Percentiles rank a stretch among this genome's conserved stretches.
Conservation (phyloP, 495 filamentous ascomycete genomes). For the Bombardia bombarda region DNA sequence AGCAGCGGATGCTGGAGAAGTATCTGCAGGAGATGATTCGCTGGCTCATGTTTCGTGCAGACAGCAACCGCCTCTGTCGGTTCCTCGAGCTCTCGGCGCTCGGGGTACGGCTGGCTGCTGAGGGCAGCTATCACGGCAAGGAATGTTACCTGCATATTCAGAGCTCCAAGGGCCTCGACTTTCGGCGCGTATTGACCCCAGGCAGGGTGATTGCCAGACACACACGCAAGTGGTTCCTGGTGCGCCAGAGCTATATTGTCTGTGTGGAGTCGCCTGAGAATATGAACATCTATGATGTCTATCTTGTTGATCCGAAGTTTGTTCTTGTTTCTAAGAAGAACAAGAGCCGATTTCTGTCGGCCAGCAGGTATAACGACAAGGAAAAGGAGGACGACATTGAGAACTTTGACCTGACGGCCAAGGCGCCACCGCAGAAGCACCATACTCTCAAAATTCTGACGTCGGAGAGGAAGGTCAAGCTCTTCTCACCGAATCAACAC, state of each 20-base stretch:
- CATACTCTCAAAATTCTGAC: conserved; percentile 79
- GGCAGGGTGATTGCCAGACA: conserved; percentile 69
- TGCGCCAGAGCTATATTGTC: conserved; percentile 95
- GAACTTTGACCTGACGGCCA: conserved; percentile 39
- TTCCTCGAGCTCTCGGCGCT: conserved; percentile 93
- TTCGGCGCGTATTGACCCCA: conserved; percentile 71
- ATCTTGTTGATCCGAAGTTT: conserved; percentile 84
- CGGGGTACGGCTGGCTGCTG: conserved; percentile 88
- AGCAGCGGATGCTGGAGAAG: conserved; percentile 77
- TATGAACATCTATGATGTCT: conserved; percentile 99
- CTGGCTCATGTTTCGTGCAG: conserved; percentile 90
- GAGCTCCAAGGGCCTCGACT: conserved; percentile 84
- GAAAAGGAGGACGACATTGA: conserved; percentile 25
- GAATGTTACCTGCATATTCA: conserved; percentile 90
- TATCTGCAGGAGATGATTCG: conserved; percentile 94
- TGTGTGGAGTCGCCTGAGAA: conserved; percentile 97
- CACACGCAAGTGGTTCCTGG: conserved; percentile 92
- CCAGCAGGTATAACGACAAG: conserved; percentile 52
- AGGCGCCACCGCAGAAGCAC: conserved; percentile 56
- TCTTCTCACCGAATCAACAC: conserved; percentile 88
- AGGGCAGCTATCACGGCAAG: conserved; percentile 96
- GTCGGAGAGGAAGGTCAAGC: conserved; percentile 77
- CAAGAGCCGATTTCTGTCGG: conserved; percentile 56
- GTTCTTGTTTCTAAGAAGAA: conserved; percentile 66
- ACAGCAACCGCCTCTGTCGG: conserved; percentile 92